Base-by-base conservation (phyloP, 495 filamentous ascomycete genomes). In the Neurospora africana region DNA sequence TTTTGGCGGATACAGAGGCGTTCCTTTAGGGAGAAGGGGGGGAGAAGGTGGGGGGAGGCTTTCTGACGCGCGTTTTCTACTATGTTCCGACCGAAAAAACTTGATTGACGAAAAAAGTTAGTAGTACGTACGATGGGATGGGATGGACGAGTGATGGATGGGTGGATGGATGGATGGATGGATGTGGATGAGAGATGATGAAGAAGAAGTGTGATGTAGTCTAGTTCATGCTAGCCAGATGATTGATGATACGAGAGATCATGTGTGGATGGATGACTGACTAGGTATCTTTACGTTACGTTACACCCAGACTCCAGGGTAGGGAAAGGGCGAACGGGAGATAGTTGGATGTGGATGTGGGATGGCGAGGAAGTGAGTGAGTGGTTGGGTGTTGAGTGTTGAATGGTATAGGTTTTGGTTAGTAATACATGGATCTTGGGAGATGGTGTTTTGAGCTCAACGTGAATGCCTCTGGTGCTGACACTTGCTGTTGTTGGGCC, bases 161-260 rank as follows among this genome's bases (percentile, higher is more conserved):
- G n/a, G n/a, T n/a, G n/a, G n/a, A n/a, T n/a, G n/a, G n/a, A n/a
- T n/a, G n/a, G n/a, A n/a, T n/a, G n/a, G n/a, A n/a, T n/a, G n/a
- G n/a, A n/a, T n/a, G n/a, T 4, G 44, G 72, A 71, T 58, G 72
- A 68, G 61, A 36, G 70, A 74, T 71, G 70, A 72, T 40, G 36
- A 68, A 19, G n/a, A n/a, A n/a, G n/a, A n/a, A n/a, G n/a, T n/a
- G n/a, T n/a, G n/a, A n/a, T n/a, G 33, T 6, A 15, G 5, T 43
- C 23, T 17, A 67, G 35, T n/a, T 33, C 61, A 40, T 7, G 70
- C 27, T 10, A 21, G 27, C 27, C 15, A 21, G 27, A 5, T 33
- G 21, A 2, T 44, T 36, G 37, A 41, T 36, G 71, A 37, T 35
- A 27, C 33, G 43, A 33, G 43, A 33, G 41, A 30, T 71, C 43